Conservation (phyloP, 768 basidiomycete genomes). For the Auricularia sp. region DNA sequence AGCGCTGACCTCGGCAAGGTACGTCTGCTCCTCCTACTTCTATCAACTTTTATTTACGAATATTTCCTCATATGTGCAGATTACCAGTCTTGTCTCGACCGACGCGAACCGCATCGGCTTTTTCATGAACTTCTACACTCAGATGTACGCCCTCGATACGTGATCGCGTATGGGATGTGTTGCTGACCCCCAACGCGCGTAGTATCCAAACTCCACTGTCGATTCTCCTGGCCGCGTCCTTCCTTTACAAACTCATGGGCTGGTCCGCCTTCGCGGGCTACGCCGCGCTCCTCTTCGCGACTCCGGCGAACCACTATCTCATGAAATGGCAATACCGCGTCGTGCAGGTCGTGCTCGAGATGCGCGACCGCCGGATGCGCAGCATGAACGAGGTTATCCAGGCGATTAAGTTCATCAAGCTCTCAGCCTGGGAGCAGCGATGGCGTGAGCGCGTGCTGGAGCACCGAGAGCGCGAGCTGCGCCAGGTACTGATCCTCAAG, state of each 20-base stretch:
- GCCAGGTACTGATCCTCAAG: not conserved
- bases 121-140: not conserved
- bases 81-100: not conserved
- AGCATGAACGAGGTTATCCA: constrained; percentile 1
- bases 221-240: not conserved
- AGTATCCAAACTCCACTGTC: not conserved
- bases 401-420: constrained; percentile 1
- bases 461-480: not conserved
- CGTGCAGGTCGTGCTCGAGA: not conserved
- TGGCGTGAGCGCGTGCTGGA: not conserved
- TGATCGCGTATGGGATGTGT: no score
- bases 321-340: not conserved
- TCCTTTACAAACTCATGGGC: not conserved
- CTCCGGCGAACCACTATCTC: not conserved
- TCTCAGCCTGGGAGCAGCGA: not conserved
- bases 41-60: no score
- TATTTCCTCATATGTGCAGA: not conserved
- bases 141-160: not conserved
- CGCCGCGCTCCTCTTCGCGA: not conserved
- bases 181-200: no score
- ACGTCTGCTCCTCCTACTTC: not conserved
- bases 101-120: not conserved
- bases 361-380: constrained; percentile 1
- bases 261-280: not conserved
- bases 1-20: not conserved